A percentile compares a stretch with the other conserved stretches of the same genome.
Conservation (phyloP, 2,329 filamentous ascomycete genomes). For the Aspergillus fumigatiaffinis region DNA sequence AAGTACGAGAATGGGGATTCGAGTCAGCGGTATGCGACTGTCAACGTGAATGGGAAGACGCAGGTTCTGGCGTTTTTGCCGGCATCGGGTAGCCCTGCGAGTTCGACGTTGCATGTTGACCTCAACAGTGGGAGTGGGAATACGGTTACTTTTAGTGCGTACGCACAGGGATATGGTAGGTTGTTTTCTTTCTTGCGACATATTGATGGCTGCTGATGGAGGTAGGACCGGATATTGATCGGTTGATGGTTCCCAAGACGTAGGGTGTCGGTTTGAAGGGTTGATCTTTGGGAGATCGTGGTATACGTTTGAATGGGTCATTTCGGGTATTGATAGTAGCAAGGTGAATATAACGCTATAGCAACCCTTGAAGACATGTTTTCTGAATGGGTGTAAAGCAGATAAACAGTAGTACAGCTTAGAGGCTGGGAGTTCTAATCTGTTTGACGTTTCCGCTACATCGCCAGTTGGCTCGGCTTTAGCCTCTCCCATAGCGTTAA, state of each 20-base stretch:
- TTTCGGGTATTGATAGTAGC: not conserved
- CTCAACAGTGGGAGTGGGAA: not conserved
- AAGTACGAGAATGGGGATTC: slow-evolving; percentile 56
- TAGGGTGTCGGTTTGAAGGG: not conserved
- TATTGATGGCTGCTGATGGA: not conserved
- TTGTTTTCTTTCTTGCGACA: not conserved
- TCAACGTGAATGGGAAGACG: slow-evolving; percentile 53
- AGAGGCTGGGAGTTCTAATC: not conserved
- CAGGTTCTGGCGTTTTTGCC: slow-evolving; percentile 55
- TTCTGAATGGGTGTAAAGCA: not conserved
- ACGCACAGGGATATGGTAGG: slow-evolving; percentile 1
- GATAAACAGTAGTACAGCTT: not conserved
- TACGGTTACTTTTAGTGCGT: not conserved
- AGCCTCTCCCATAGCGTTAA: not conserved
- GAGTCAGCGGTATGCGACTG: slow-evolving; percentile 49
- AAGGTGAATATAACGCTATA: not conserved
- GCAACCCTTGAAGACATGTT: too few species aligned
- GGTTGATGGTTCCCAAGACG: not conserved
- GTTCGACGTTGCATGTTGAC: not conserved
- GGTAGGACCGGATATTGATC: not conserved
- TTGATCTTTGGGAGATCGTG: not conserved
- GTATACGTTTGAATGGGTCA: not conserved
- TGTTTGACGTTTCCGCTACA: slow-evolving; percentile 1
- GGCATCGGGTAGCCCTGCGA: slow-evolving; percentile 19
- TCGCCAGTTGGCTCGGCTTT: not conserved